Base-by-base conservation (phyloP, 2,329 filamentous ascomycete genomes). In the Fusarium metavorans region DNA sequence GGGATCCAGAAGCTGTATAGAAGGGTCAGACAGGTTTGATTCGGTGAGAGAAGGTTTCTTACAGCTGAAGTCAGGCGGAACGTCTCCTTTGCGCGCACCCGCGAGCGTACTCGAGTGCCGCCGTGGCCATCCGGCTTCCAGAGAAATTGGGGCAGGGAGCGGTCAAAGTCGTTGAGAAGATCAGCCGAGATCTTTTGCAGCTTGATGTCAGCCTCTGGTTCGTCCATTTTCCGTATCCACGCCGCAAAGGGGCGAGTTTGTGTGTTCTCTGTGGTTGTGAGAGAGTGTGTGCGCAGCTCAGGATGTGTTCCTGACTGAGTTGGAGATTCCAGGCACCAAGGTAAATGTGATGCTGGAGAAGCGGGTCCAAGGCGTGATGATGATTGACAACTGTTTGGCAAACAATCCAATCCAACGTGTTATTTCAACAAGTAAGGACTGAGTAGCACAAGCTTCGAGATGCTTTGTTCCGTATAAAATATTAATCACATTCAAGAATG, bases 1-100 rank as follows among this genome's bases (percentile, higher is more conserved):
- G 2, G 93, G 92, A 76, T 98, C 95, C 59, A 99, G 90, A 6
- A 89, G 82, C 86, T 88, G 34, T 3, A 59, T 2, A 39, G 18
- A 39, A 58, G 25, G 6, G 43, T 75, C 4, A 75, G 70, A 14
- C 18, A 6, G 14, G 10, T 9, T 16, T 6, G 4, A 18, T 16
- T 13, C 8, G 8, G 27, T 16, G 13, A 20, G 4, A 1, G 4
- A 11, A 11, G 11, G 27, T 11, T 11, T 13, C 77, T 79, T 76
- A 90, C 89, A 73, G 84, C 79, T 20, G 83, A 85, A 20, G 86
- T 86, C 43, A 89, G 78, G 62, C 87, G 84, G 45, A 84, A 79
- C 3, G 86, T 86, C 76, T 91, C 89, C 63, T 85, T 83, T 10
- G 84, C 81, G 30, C 87, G 85, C 41, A 91, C 88, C 63, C 86